A percentile compares a stretch with the other conserved stretches of the same genome.
Evolutionary conservation across 495 filamentous ascomycete genomes (phyloP).

Genomic region (Pyronema domesticum): DNA sequence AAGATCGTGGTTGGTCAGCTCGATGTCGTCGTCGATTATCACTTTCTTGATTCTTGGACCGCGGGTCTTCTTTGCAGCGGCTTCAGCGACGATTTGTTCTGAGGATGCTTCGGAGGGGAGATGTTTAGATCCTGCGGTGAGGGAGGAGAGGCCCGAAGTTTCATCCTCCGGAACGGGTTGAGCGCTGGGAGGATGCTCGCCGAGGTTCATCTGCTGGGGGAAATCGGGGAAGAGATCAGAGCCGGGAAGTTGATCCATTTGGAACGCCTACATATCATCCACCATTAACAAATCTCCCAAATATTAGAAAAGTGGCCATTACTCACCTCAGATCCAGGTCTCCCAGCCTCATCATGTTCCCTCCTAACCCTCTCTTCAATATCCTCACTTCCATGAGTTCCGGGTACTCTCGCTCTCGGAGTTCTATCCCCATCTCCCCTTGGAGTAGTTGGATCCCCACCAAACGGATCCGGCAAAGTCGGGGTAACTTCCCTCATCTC

Average conservation of each 20-base stretch:
- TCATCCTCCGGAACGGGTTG: background rate
- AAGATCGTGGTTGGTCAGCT: slow-evolving; percentile 38
- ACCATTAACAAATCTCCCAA: background rate
- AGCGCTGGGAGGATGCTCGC: background rate
- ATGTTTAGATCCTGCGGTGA: background rate
- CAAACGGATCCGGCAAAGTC: background rate
- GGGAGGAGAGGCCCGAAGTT: background rate
- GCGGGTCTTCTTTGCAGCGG: slow-evolving; percentile 16
- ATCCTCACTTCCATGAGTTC: slow-evolving; percentile 28
- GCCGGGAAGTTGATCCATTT: background rate
- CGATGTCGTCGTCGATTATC: slow-evolving; percentile 28
- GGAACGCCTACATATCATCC: background rate
- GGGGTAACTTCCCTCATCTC: slow-evolving; percentile 32
- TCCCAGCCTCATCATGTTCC: slow-evolving; percentile 28
- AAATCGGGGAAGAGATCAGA: background rate
- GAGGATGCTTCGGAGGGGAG: background rate
- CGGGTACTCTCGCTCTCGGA: background rate
- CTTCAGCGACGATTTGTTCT: background rate
- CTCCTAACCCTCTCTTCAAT: slow-evolving; percentile 26
- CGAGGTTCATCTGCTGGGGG: background rate
- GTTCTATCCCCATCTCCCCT: background rate
- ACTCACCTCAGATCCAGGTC: background rate
- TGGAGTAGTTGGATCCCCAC: background rate
- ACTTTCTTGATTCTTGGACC: background rate
- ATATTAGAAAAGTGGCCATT: background rate